A percentile compares a stretch with the other conserved stretches of the same genome.
Evolutionary conservation across 1,284 basidiomycete species (phyloP).

Genomic region (Filobasidium uniguttulatum): DNA sequence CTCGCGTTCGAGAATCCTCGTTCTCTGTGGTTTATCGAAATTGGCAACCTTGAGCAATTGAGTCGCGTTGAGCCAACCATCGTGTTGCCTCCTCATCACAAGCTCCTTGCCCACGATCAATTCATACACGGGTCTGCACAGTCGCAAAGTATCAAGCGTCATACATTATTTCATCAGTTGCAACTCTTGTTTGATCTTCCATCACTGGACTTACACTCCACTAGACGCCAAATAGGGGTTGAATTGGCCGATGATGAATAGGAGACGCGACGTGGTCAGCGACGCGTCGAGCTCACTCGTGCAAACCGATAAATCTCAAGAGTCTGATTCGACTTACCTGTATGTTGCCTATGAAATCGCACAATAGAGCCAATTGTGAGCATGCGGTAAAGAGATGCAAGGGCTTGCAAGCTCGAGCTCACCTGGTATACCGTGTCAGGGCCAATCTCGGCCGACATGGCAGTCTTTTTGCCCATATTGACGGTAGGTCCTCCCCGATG

Average conservation of each 20-base stretch:
- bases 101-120: conserved; percentile 86
- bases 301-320: background rate
- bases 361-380: background rate
- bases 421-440: conserved; percentile 32
- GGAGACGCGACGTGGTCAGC: conserved; percentile 1
- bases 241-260: conserved; percentile 10
- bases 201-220: conserved; percentile 32
- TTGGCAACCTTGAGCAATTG: conserved; percentile 99
- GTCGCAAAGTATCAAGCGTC: background rate
- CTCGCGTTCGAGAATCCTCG: conserved; percentile 91
- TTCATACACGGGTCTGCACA: conserved; percentile 34
- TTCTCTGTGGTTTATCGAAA: conserved; percentile 97
- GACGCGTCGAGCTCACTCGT: background rate
- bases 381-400: background rate
- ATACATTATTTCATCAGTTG: too few relatives aligned
- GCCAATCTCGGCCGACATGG: conserved; percentile 18
- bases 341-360: conserved; percentile 20
- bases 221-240: conserved; percentile 16
- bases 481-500: too few relatives aligned
- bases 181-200: background rate
- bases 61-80: conserved; percentile 97
- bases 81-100: conserved; percentile 89
- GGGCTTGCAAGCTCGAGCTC: conserved; percentile 8
- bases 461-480: conserved; percentile 20
- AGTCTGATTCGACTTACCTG: conserved; percentile 18